Evolutionary conservation across 73 alveolate species (phyloP), one percentile per base, ranked within the genome.

Genomic region (Blepharisma stoltei): DNA sequence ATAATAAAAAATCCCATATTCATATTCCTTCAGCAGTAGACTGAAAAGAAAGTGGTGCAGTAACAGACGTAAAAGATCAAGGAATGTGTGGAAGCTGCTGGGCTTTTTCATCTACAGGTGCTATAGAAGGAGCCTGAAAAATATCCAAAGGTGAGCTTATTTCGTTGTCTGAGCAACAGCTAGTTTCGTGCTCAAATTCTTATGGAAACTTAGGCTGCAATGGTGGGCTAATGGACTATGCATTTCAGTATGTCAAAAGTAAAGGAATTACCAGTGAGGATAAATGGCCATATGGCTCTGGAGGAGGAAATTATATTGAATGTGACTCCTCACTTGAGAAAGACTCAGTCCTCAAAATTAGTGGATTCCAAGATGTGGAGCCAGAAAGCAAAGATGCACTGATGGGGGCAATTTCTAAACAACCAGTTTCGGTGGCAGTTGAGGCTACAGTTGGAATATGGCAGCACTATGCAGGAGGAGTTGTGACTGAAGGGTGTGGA

Each of bases 341-440:
- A 44, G 9, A n/a, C 81, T 8, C 46, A 78, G 32, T 27, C 49
- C n/a, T 50, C 9, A 9, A 6, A 70, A 70, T 41, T 55, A 27
- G 73, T 3, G 6, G 27, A 67, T 47, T 54, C 20, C 73, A 47
- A 0, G 86, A 82, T 14, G 86, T 77, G 37, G 50, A 78, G n/a
- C 55, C 76, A 41, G 54, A 70, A 38, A 43, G 67, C 41, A 54
- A 49, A 21, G 23, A 14, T 25, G 73, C 73, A 14, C 23, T 60
- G 5, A n/a, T 60, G 14, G 11, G 46, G 23, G 89, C 90, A 41
- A 46, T 84, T 71, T 47, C 65, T 38, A 43, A 50, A 6, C 53
- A 54, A 20, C 91, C 95, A 43, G 89, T 88, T 45, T 88, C 95
- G 44, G 86, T 88, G 43, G 95, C 90, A 41, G 89, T 88, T 54